Conservation (phyloP, 225 moss, liverwort and hornwort genomes). For the Antitrichia curtipendula region DNA sequence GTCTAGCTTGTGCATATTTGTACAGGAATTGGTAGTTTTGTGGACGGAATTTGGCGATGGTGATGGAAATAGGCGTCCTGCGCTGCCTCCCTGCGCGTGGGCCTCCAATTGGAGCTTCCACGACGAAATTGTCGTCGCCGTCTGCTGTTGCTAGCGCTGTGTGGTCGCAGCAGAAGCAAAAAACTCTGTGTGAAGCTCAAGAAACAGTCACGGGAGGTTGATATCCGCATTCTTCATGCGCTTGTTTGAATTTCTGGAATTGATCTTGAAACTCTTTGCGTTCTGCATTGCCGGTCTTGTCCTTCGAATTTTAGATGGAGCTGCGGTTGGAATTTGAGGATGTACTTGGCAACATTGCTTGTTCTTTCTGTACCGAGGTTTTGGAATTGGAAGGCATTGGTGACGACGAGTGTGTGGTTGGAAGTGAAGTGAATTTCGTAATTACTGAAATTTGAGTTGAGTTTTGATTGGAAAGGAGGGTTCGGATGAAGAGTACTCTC, state of each 20-base stretch:
- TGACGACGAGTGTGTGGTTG: background rate
- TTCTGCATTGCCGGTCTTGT: background rate
- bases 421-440: background rate
- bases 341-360: background rate
- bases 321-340: background rate
- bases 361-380: background rate
- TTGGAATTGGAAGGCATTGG: background rate
- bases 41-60: background rate
- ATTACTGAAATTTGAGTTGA: background rate
- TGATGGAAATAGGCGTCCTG: conserved; percentile 9
- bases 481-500: background rate
- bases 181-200: conserved; percentile 44
- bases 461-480: background rate
- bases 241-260: background rate
- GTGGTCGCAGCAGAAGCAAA: conserved; percentile 2
- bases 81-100: conserved; percentile 34
- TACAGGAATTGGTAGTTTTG: background rate
- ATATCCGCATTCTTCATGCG: background rate
- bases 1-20: background rate
- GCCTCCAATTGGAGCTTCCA: conserved; percentile 14
- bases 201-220: conserved; percentile 53
- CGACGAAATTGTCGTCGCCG: background rate
- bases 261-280: background rate
- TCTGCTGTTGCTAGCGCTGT: background rate
- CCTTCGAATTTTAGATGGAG: background rate